Evolutionary conservation across 2,329 filamentous ascomycete genomes (phyloP), one percentile per base, ranked within the genome.

Genomic region (Paecilomyces niveus): DNA sequence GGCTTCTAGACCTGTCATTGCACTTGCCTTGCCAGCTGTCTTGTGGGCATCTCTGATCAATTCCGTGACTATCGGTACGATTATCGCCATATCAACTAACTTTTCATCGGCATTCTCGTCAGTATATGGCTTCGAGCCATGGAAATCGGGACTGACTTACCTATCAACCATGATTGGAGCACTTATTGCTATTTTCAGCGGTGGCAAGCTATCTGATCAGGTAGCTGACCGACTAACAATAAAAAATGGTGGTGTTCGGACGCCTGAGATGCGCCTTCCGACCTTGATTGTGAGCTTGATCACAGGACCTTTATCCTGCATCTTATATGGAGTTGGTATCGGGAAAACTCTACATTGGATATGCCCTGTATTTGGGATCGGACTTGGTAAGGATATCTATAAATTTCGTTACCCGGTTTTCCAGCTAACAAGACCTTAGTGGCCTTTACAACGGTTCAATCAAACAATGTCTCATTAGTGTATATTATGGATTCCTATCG

Each of bases 281-380:
- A 39, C 45, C 1, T 11, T 56, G 35, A 50, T 18, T 32, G 49
- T 54, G 8, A 54, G 50, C 22, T 22, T 53, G 11, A 33, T 35
- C 3, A 50, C 50, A 22, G 29, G 33, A 6, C 33, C 53, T n/a
- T 54, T 65, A 65, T 31, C 62, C 61, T 22, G 68, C 13, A 59
- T 70, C 10, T 61, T 72, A 11, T 71, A 71, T 54, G 70, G 70
- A 0, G 62, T 65, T 33, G 68, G 70, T 3, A 66, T 72, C 10
- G 58, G 33, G 5, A 13, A 39, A n/a, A 4, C 13, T 4, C 33
- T 39, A 6, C 33, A 13, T 15, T 39, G 33, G 33, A 39, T 39
- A 39, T 39, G 33, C 24, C 33, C 11, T 15, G 33, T 39, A 15
- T 3, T 39, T 15, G 33, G 33, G 5, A 39, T 39, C 15, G 33